Base-by-base conservation (phyloP, 2,329 filamentous ascomycete species). In the Coniochaeta pulveracea region DNA sequence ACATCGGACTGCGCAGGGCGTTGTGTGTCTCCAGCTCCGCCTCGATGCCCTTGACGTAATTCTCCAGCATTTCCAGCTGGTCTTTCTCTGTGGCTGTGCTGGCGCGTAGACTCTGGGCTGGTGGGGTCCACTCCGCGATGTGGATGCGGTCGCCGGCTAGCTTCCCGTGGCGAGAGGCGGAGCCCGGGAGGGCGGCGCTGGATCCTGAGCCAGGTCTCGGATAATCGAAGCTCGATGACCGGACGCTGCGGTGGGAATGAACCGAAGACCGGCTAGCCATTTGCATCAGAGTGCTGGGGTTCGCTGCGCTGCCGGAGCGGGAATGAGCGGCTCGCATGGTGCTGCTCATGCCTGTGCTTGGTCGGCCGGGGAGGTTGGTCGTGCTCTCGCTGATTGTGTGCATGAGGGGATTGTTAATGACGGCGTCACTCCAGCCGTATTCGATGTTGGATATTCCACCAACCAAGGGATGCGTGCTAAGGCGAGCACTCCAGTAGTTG, bases 391-490 rank as follows among this genome's bases (percentile, higher is more conserved):
- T 67, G 44, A 72, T 66, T 17, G 66, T 64, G 4, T 50, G 56
- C 4, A 75, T 63, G 2, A 73, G 57, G 7, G 66, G 59, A 35
- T 65, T 73, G 44, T 74, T 76, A 47, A 95, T 77, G 39, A 95
- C 77, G 14, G 69, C 66, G 25, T 94, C 85, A 45, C 85, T 84
- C 91, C 91, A 98, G 34, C 91, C 91, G 50, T 95, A 96, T 55
- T 98, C 91, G 45, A 96, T 82, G 54, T 95, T 98, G 58, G 85
- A 93, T 45, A 98, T 83, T 36, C 88, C 89, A 37, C 91, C 91
- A 21, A 89, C 74, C 19, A 98, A 64, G 3, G 91, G 91, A 51
- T 96, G 86, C 40, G 93, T 95, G 49, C 86, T 94, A 19, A 96
- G 67, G 33, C 91, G 75, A 3, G 91, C 89, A 49, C 85, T 91